Conservation (phyloP, 139 green algal species). For the Tetraselmis striata region DNA sequence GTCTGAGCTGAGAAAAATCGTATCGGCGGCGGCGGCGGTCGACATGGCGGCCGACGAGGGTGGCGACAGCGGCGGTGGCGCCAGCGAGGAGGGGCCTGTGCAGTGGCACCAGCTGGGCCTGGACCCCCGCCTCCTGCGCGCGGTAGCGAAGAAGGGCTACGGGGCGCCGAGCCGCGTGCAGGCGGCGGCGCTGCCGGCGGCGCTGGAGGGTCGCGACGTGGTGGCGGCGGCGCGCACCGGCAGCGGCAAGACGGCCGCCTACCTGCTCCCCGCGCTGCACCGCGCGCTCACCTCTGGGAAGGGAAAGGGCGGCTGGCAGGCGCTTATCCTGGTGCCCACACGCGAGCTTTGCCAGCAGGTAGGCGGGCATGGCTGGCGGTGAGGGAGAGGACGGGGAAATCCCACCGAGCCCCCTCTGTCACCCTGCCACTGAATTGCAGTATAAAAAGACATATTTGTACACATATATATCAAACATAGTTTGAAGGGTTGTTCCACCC, state of each 20-base stretch:
- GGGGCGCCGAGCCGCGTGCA: constrained; percentile 62
- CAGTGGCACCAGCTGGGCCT: constrained; percentile 42
- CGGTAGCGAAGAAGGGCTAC: constrained; percentile 58
- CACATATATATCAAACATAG: no score
- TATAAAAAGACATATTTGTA: no score
- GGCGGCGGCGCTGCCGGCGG: constrained; percentile 51
- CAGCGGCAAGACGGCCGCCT: constrained; percentile 85
- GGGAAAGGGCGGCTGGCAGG: constrained; percentile 54
- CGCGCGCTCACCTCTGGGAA: constrained; percentile 33
- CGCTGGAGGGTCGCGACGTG: constrained; percentile 75
- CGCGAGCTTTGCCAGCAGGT: constrained; percentile 91
- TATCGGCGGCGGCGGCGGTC: neutral
- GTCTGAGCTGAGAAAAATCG: no score
- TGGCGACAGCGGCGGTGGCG: neutral
- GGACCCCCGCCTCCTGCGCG: constrained; percentile 67
- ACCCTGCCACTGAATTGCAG: no score
- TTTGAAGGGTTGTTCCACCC: no score
- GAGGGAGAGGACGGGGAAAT: no score
- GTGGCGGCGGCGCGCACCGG: constrained; percentile 71
- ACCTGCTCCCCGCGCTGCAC: constrained; percentile 77
- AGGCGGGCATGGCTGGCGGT: no score
- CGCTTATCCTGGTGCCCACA: constrained; percentile 84
- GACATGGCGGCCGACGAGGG: neutral
- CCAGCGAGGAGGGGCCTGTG: no score
- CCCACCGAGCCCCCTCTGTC: no score